phyloP scores from a whole-genome alignment of 352 stramenopile species.

The Phytophthora brassicae region DNA sequence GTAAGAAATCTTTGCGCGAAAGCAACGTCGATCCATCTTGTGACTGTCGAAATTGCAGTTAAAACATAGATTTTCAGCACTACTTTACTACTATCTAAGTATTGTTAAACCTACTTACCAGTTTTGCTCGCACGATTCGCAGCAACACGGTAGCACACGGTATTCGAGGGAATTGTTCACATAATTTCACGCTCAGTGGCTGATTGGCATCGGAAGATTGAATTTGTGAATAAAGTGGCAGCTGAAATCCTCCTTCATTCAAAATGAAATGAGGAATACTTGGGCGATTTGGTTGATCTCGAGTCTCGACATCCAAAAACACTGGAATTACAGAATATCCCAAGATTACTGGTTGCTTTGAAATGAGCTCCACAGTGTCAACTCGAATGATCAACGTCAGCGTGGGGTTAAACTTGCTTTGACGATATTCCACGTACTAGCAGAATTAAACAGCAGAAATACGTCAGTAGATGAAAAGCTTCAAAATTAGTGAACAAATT shows the following conservation, averaged over 20 bases:
- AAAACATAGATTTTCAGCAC: no score
- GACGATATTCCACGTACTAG: conserved; percentile 76
- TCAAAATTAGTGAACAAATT: no score
- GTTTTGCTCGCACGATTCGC: conserved; percentile 53
- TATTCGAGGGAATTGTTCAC: conserved; percentile 48
- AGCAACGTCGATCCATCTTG: conserved; percentile 62
- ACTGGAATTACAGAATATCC: conserved; percentile 73
- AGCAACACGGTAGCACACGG: conserved; percentile 83
- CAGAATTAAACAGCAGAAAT: no score
- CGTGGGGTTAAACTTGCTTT: conserved; percentile 74
- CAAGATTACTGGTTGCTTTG: conserved; percentile 57
- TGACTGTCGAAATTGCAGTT: conserved; percentile 11
- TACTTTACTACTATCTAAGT: not conserved
- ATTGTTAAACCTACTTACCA: conserved; percentile 32
- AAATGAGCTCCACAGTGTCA: conserved; percentile 72
- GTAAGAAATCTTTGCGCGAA: conserved; percentile 46
- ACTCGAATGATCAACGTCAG: conserved; percentile 84
- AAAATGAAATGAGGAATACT: conserved; percentile 57
- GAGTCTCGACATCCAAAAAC: conserved; percentile 73
- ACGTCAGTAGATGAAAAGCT: no score
- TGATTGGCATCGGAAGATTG: conserved; percentile 34
- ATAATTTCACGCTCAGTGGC: conserved; percentile 37
- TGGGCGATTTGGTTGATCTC: conserved; percentile 49
- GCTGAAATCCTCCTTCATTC: conserved; percentile 76
- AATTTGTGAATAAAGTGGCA: conserved; percentile 64